Conservation (phyloP, 768 basidiomycete species). For the Mycena chlorophos region DNA sequence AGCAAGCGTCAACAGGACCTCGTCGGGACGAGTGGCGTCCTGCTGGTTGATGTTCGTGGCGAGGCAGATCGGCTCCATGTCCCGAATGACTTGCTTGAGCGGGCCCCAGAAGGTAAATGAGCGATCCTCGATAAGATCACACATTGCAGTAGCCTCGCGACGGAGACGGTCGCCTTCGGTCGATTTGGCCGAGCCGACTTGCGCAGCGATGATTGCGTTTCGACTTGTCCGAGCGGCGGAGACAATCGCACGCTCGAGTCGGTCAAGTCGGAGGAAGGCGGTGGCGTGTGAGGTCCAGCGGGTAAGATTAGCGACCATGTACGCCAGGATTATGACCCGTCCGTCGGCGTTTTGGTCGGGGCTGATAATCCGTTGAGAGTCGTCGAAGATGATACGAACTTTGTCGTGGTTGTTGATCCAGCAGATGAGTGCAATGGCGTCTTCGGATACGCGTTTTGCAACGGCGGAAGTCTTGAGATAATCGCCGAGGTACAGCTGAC, state of each 20-base stretch:
- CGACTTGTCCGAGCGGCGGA: constrained; percentile 3
- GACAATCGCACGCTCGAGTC: neutral
- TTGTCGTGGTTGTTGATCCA: constrained; percentile 19
- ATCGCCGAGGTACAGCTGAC: constrained; percentile 15
- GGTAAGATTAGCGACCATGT: constrained; percentile 19
- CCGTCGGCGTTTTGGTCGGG: neutral
- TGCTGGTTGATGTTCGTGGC: constrained; percentile 19
- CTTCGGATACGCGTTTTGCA: constrained; percentile 9
- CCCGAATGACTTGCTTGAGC: constrained; percentile 5
- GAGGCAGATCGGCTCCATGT: constrained; percentile 16
- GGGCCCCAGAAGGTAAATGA: constrained; percentile 3
- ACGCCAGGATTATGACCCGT: constrained; percentile 3
- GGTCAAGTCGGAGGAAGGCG: constrained; percentile 10
- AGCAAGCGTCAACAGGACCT: constrained; percentile 8
- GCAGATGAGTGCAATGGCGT: constrained; percentile 7
- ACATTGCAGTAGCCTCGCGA: neutral
- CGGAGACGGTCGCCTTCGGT: neutral
- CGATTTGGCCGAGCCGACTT: constrained; percentile 10
- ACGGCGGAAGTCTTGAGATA: constrained; percentile 8
- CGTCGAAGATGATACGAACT: constrained; percentile 15
- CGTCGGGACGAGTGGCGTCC: constrained; percentile 12
- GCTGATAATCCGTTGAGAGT: constrained; percentile 5
- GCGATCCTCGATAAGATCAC: neutral
- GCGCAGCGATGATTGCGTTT: constrained; percentile 4
- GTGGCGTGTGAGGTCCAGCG: constrained; percentile 21